Conservation (phyloP, 139 green algal genomes). For the Ettlia oleoabundans region DNA sequence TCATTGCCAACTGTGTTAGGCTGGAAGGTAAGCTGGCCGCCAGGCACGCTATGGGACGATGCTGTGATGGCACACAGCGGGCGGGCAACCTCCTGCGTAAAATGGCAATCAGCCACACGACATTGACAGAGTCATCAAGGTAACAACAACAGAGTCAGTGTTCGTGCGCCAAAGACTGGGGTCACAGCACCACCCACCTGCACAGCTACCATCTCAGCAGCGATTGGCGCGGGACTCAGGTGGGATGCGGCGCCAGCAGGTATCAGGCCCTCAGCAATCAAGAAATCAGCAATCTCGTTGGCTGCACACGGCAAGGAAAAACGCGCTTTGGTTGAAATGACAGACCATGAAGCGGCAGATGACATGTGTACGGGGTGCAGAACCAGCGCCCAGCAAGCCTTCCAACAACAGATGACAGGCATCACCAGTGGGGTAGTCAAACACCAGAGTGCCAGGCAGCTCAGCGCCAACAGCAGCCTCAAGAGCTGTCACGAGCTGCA, state of each 20-base stretch:
- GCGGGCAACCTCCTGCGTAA: not conserved
- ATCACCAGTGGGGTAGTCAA: constrained; percentile 62
- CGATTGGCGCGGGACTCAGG: not conserved
- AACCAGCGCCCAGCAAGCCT: no score
- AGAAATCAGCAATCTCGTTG: constrained; percentile 38
- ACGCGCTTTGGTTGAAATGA: no score
- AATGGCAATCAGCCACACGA: no score
- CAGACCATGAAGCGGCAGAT: no score
- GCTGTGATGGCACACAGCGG: constrained; percentile 23
- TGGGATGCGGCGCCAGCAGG: not conserved
- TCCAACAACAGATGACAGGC: no score
- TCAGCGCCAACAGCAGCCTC: constrained; percentile 2
- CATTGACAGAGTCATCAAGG: no score
- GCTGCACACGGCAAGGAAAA: not conserved
- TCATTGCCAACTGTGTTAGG: constrained; percentile 31
- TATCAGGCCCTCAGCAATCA: constrained; percentile 23
- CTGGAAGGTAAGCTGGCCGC: constrained; percentile 37
- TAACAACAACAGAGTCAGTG: no score
- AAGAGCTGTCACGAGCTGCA: constrained; percentile 40
- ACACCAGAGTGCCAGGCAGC: constrained; percentile 52
- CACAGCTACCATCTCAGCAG: not conserved
- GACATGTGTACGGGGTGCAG: no score
- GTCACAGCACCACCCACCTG: no score
- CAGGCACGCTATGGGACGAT: constrained; percentile 32
- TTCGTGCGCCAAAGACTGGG: no score